Base-by-base conservation (phyloP, 2,329 filamentous ascomycete species). In the Aureobasidium sp. region DNA sequence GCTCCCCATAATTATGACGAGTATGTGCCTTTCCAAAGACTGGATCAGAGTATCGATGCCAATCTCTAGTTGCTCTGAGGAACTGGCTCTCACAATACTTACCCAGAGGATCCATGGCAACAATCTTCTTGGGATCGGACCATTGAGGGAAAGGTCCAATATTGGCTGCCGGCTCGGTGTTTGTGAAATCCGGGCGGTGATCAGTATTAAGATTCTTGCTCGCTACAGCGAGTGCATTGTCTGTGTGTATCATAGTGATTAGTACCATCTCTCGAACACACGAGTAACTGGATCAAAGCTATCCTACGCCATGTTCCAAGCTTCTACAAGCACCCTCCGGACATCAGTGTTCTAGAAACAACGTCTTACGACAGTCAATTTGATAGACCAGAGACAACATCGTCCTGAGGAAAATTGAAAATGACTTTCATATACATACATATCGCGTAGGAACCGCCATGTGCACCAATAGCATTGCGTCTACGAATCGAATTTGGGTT, bases 401-500 rank as follows among this genome's bases (percentile, higher is more conserved):
- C 13, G 46, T n/a, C 7, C 9, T n/a, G 46, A 32, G 26, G 17
- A 8, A 32, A 10, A 29, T n/a, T 15, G 26, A 27, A 48, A 32
- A 48, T n/a, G 12, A 15, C 32, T 47, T n/a, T n/a, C 1, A 27
- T 48, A 32, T 56, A 56, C 52, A 15, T 56, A 60, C 97, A 97
- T 66, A 97, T 93, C 65, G 90, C 91, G 74, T 99, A 97, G 5
- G 91, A 97, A 62, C 94, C 93, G 66, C 94, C 93, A 68, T 89
- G 87, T 63, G 85, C 87, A 69, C 84, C 85, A 71, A 87, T 84
- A 50, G 84, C 57, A 36, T 61, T 61, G 17, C 57, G 41, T 71
- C 86, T 84, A 61, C 90, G 82, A 68, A 96, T 89, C 5, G 90
- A 94, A 61, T 84, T 86, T 34, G 85, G 79, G 64, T 85, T 83